Percentiles rank a stretch among this genome's conserved stretches.
Evolutionary conservation across 257 asterid species (phyloP).

Genomic region (Solanum sejunctum): DNA sequence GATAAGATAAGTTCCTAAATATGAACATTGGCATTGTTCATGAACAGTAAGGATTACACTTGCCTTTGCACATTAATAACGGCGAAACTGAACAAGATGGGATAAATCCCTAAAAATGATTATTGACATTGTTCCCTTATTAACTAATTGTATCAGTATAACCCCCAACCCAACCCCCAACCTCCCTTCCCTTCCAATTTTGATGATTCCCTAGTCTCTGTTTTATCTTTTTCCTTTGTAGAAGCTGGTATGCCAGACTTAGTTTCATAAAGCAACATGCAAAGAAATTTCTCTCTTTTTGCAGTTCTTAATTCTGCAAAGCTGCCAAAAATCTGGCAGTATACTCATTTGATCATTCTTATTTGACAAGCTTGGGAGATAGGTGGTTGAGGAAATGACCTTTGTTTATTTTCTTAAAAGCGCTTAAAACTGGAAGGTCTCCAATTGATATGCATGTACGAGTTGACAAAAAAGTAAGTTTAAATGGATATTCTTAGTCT

Average conservation of each 20-base stretch:
- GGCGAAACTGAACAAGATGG: background rate
- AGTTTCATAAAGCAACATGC: background rate
- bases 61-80: background rate
- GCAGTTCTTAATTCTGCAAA: background rate
- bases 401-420: background rate
- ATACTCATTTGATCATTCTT: background rate
- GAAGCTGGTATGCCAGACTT: background rate
- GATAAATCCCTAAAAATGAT: background rate
- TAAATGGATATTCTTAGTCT: background rate
- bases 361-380: background rate
- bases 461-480: background rate
- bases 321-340: background rate
- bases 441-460: background rate
- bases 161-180: background rate
- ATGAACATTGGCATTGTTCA: background rate
- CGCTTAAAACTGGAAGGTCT: background rate
- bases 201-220: background rate
- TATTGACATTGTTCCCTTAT: background rate
- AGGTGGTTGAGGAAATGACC: background rate
- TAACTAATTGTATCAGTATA: background rate
- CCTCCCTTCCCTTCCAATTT: background rate
- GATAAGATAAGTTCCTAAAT: background rate
- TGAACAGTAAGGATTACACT: background rate
- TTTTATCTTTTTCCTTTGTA: background rate
- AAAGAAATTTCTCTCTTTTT: background rate